phyloP scores from a whole-genome alignment of 768 basidiomycete species.

The Gloeopeniophorella convolvens region DNA sequence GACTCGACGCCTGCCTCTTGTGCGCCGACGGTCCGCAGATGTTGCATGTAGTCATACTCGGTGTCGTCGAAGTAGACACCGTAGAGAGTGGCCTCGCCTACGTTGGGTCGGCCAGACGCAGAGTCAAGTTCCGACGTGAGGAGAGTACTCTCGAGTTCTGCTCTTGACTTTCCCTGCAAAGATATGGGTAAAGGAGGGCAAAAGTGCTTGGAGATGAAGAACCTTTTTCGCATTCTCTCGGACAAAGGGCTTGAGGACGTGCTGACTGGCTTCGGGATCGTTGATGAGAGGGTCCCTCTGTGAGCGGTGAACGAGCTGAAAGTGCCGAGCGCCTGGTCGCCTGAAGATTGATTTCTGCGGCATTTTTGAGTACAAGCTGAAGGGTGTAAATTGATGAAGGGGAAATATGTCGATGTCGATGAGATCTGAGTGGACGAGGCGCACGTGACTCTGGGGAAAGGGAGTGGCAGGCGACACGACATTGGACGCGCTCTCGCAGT shows the following conservation, averaged over 20 bases:
- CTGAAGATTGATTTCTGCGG: slow-evolving; percentile 83
- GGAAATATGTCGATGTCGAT: no score
- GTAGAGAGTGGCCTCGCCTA: slow-evolving; percentile 85
- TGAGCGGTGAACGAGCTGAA: slow-evolving; percentile 95
- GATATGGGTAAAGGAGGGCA: slow-evolving; percentile 6
- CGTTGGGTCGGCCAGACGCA: slow-evolving; percentile 42
- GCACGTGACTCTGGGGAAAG: no score
- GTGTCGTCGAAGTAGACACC: slow-evolving; percentile 95
- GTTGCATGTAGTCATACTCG: slow-evolving; percentile 98
- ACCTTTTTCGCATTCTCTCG: slow-evolving; percentile 70
- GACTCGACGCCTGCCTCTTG: slow-evolving; percentile 80
- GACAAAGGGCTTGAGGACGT: slow-evolving; percentile 83
- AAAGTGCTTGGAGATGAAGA: not conserved
- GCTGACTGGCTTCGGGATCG: slow-evolving; percentile 80
- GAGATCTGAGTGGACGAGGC: no score
- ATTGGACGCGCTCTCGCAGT: no score
- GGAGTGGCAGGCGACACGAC: no score
- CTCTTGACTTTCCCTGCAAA: slow-evolving; percentile 68
- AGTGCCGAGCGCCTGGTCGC: slow-evolving; percentile 84
- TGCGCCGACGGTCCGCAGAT: slow-evolving; percentile 72
- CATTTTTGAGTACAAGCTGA: no score
- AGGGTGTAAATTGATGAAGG: no score
- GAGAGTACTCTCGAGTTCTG: slow-evolving; percentile 64
- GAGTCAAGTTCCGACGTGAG: slow-evolving; percentile 41
- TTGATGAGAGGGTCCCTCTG: slow-evolving; percentile 94